phyloP scores from a whole-genome alignment of 2,329 filamentous ascomycete genomes.

The Colletotrichum sp. region DNA sequence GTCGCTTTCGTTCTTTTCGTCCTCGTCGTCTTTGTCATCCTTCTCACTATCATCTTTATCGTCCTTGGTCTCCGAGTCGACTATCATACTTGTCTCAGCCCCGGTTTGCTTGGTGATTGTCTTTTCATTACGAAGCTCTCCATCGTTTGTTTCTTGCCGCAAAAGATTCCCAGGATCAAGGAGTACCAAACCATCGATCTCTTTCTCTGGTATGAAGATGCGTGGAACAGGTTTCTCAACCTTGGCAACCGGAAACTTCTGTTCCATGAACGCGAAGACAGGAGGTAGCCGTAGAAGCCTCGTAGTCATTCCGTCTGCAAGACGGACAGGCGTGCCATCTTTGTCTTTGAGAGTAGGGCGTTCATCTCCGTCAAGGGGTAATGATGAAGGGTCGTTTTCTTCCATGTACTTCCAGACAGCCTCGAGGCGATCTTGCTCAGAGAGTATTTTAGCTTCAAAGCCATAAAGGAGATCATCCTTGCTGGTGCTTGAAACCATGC shows the following conservation, averaged over 20 bases:
- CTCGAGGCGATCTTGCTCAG: neutral
- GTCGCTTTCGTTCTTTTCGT: neutral
- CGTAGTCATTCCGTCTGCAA: neutral
- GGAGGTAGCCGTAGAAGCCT: neutral
- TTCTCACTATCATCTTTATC: neutral
- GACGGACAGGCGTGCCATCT: neutral
- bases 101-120: neutral
- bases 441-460: neutral
- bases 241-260: neutral
- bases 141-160: neutral
- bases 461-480: neutral
- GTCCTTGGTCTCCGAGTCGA: neutral
- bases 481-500: neutral
- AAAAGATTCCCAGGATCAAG: neutral
- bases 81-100: neutral
- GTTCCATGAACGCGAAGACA: neutral
- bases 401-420: neutral
- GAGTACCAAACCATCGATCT: neutral
- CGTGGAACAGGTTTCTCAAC: neutral
- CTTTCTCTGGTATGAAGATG: neutral
- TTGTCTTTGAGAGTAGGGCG: accelerated
- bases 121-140: neutral
- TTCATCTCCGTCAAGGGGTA: neutral
- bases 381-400: neutral
- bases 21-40: neutral